Base-by-base conservation (phyloP, 2,329 filamentous ascomycete genomes). In the Aspergillus sp. region DNA sequence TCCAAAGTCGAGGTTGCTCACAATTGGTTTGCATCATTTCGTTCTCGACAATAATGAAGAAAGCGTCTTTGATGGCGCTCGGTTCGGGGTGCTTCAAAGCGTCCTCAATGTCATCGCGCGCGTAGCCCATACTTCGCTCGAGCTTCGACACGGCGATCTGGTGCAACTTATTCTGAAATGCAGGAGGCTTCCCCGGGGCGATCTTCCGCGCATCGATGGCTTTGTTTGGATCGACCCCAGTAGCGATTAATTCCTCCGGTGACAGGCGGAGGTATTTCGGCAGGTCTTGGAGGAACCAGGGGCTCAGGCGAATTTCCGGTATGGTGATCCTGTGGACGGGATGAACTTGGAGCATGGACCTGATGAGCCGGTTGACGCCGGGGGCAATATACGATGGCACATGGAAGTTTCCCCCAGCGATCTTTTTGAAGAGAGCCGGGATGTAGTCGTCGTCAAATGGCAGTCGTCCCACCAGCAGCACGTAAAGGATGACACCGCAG, bases 361-460 rank as follows among this genome's bases (percentile, higher is more conserved):
- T 83, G 53, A 96, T 95, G 39, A 96, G 45, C 16, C 58, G 51
- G 30, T 57, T 51, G 13, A 91, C 88, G 32, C 88, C 89, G 1
- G 79, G 71, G 2, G 86, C 88, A 58, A 96, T 85, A 68, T 93
- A 96, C 33, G 78, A 80, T 1, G 91, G 91, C 43, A 94, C 83
- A 49, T 83, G 83, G 63, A 95, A 98, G 41, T 86, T 86, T 26
- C 91, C 91, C 37, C 88, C 82, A 13, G 88, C 85, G 40, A 98
- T 98, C 68, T 98, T 98, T 61, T 91, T 89, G 66, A 98, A 98
- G 4, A 98, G 71, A 27, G 86, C 88, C 2, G 91, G 91, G 44
- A 98, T 98, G 56, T 96, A 93, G 51, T 98, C 91, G 57, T 98
- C 91, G 64, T 98, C 91, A 54, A 98, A 98, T 6, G 91, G 91